phyloP scores from a whole-genome alignment of 306 rosid genomes.

The Rosa lucieae region DNA sequence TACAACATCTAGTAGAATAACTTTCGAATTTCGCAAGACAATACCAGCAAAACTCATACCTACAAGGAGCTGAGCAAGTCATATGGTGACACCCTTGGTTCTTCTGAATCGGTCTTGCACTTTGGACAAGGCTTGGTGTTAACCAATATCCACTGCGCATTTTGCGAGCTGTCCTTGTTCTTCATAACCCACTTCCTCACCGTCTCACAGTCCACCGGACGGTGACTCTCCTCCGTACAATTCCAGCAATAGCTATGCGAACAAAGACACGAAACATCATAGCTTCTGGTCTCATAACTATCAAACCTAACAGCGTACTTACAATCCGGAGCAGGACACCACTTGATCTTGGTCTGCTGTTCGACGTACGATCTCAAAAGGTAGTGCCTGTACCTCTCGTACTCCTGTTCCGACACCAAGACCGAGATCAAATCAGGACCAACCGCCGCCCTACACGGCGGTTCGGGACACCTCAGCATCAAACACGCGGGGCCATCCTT shows the following conservation, averaged over 20 bases:
- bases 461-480: constrained; percentile 11
- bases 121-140: constrained; percentile 13
- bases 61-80: background rate
- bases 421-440: background rate
- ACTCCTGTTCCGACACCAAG: background rate
- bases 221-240: constrained; percentile 8
- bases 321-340: constrained; percentile 18
- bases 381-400: background rate
- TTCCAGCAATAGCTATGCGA: background rate
- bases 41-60: background rate
- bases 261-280: background rate
- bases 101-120: constrained; percentile 3
- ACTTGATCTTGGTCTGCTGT: background rate
- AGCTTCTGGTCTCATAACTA: background rate
- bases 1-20: background rate
- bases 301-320: background rate
- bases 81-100: constrained; percentile 7
- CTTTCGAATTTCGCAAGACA: background rate
- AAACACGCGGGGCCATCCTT: background rate
- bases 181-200: background rate
- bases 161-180: constrained; percentile 2
- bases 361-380: background rate
- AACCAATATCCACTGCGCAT: background rate
- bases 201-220: constrained; percentile 1
- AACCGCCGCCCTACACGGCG: background rate